Percentiles rank a stretch among this genome's conserved stretches.
phyloP scores from a whole-genome alignment of 345 rosid genomes.

The Erysimum cheiranthoides region DNA sequence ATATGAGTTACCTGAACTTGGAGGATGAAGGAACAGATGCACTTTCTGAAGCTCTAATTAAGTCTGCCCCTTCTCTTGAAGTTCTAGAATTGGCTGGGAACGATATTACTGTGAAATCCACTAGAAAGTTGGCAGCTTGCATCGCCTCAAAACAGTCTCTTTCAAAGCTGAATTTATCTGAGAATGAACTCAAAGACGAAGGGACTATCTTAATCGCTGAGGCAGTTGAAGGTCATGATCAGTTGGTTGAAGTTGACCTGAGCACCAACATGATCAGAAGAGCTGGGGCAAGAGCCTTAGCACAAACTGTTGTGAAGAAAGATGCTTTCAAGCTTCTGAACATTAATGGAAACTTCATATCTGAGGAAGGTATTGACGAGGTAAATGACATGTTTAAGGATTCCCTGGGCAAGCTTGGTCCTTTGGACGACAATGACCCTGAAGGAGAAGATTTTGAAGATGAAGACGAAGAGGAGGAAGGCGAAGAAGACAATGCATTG shows the following conservation, averaged over 20 bases:
- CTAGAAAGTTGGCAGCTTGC: constrained; percentile 62
- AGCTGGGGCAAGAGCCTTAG: constrained; percentile 74
- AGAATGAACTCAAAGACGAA: constrained; percentile 91
- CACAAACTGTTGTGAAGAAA: constrained; percentile 65
- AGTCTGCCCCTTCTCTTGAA: constrained; percentile 73
- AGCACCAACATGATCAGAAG: constrained; percentile 67
- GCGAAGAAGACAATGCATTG: constrained; percentile 64
- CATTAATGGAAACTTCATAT: constrained; percentile 73
- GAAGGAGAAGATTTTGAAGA: constrained; percentile 82
- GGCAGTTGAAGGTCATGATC: constrained; percentile 70
- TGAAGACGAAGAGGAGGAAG: constrained; percentile 61
- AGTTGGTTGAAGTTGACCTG: constrained; percentile 75
- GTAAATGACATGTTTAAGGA: constrained; percentile 69
- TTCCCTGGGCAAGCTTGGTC: constrained; percentile 59
- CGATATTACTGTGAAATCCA: constrained; percentile 69
- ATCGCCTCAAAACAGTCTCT: constrained; percentile 69
- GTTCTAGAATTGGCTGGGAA: constrained; percentile 92
- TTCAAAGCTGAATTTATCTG: constrained; percentile 72
- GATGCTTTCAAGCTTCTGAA: constrained; percentile 65
- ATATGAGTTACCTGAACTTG: constrained; percentile 83
- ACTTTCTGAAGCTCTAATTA: constrained; percentile 62
- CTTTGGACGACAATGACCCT: constrained; percentile 80
- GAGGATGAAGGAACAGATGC: constrained; percentile 82
- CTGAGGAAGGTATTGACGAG: constrained; percentile 89
- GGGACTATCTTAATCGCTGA: constrained; percentile 74